Evolutionary conservation across 1,284 basidiomycete species (phyloP), one percentile per base, ranked within the genome.

Genomic region (Volvariella volvacea): DNA sequence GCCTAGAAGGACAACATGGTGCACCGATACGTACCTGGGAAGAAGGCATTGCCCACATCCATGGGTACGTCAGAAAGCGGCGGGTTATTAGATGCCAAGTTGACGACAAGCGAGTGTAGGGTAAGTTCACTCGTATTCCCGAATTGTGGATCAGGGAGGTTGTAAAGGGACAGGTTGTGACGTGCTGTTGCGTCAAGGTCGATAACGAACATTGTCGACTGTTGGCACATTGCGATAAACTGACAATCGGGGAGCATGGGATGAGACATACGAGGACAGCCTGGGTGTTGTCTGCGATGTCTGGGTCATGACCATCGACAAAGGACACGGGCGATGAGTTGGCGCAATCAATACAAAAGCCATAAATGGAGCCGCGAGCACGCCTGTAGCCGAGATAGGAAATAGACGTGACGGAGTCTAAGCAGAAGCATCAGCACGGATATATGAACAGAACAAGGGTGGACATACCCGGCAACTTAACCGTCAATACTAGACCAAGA

Each of bases 121-220:
- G 34, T 36, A 6, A 36, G 7, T 36, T 36, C 34, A 36, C n/a
- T 31, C n/a, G 30, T 31, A 9, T 9, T n/a, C 9, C n/a, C n/a
- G n/a, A 31, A 31, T n/a, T 31, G 30, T 31, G 30, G 19, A 20
- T 36, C 34, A 36, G 34, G 34, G 34, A 36, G 15, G 34, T 36
- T 7, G 6, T 7, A 6, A 20, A 36, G 34, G n/a, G 34, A 16
- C n/a, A 36, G 4, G 8, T 36, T 4, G 34, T 36, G 34, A 36
- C 34, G 6, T n/a, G 6, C 19, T 15, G 15, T 15, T 6, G 6
- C 7, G 19, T 36, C 19, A 20, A 36, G 34, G 34, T 36, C n/a
- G 7, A 15, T 36, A 15, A n/a, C 15, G n/a, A 15, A 36, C 19
- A 6, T 16, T 36, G 34, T 36, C 7, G 30, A 31, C 30, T 31